Evolutionary conservation across 164 flowering plant genomes (phyloP).

Genomic region (Tetrastigma voinierianum): DNA sequence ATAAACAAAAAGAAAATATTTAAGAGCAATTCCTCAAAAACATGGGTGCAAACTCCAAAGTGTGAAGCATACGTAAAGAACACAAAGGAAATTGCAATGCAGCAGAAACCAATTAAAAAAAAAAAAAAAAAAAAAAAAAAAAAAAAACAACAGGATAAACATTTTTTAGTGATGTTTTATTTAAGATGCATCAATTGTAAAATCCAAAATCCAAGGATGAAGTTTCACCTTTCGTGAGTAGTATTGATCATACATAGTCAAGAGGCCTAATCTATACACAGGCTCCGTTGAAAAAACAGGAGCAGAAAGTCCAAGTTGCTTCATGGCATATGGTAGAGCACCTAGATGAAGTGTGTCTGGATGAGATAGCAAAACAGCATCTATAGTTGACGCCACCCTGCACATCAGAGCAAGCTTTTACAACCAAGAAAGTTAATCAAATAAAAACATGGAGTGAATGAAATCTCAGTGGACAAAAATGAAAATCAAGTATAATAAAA

Average conservation of each 20-base stretch:
- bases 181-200: neutral
- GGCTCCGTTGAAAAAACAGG: conserved; percentile 92
- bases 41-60: no score
- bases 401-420: conserved; percentile 5
- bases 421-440: neutral
- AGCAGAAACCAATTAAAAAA: no score
- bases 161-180: no score
- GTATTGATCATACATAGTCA: conserved; percentile 93
- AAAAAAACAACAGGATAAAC: no score
- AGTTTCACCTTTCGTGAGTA: conserved; percentile 73
- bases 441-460: neutral
- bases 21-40: no score
- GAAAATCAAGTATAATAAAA: neutral
- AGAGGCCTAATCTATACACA: conserved; percentile 78
- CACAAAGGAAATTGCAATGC: no score
- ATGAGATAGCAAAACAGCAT: conserved; percentile 87
- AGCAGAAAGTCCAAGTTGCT: conserved; percentile 80
- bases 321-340: conserved; percentile 91
- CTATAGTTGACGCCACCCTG: conserved; percentile 80
- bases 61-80: no score
- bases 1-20: no score
- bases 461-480: neutral
- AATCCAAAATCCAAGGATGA: neutral
- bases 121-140: no score
- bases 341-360: conserved; percentile 92